Conservation (phyloP, 805 yeast species). For the Myxozyma lipomycoides region DNA sequence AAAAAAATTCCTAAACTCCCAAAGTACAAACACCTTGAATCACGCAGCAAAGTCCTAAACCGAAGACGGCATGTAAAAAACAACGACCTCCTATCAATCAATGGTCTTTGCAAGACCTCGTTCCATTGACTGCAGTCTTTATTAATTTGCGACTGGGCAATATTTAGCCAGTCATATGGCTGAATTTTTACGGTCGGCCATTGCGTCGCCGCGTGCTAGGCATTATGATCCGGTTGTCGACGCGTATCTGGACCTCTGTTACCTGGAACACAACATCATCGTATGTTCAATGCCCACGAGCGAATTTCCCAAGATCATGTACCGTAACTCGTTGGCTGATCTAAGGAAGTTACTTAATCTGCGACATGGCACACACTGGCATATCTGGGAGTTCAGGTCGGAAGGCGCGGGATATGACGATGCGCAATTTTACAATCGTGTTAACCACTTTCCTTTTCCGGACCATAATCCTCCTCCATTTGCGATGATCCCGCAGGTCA, state of each 20-base stretch:
- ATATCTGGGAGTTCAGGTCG: conserved; percentile 64
- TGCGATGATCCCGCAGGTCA: conserved; percentile 43
- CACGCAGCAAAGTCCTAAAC: no score
- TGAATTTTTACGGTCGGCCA: conserved; percentile 31
- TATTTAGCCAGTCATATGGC: conserved; percentile 29
- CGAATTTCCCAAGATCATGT: conserved; percentile 42
- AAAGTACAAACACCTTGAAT: not conserved
- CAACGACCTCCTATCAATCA: no score
- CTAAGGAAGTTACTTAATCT: conserved; percentile 47
- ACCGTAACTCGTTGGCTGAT: conserved; percentile 51
- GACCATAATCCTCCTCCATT: conserved; percentile 80
- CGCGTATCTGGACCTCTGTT: conserved; percentile 56
- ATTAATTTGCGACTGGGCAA: no score
- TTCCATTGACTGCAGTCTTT: no score
- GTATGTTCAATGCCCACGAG: conserved; percentile 75
- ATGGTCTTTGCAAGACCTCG: no score
- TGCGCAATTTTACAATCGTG: conserved; percentile 35
- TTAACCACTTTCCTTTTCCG: conserved; percentile 53
- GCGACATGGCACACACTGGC: conserved; percentile 59
- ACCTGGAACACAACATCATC: conserved; percentile 58
- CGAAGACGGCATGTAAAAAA: no score
- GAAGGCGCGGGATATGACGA: conserved; percentile 49
- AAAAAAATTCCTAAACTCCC: conserved; percentile 1
- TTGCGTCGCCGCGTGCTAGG: conserved; percentile 35
- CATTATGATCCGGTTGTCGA: conserved; percentile 35